A percentile compares a stretch with the other conserved stretches of the same genome.
Evolutionary conservation across 1,139 yeast species (phyloP).

Genomic region (Kodamaea anthophila): DNA sequence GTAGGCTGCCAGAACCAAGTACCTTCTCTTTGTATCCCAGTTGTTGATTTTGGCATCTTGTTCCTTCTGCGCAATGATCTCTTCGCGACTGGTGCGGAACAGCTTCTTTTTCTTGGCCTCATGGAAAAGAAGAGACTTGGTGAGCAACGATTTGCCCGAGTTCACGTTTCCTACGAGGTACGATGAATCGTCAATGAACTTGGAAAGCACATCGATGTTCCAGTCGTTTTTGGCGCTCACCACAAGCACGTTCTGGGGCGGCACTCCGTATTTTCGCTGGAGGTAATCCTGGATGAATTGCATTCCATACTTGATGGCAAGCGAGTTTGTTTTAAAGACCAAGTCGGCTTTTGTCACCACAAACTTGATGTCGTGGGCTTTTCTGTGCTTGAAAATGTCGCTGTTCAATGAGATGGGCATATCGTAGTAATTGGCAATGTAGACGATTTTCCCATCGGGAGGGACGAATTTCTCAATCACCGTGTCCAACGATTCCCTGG

Average conservation of each 20-base stretch:
- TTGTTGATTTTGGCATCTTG: conserved; percentile 14
- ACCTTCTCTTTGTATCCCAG: conserved; percentile 5
- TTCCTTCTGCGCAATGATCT: conserved; percentile 13
- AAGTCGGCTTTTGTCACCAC: conserved; percentile 58
- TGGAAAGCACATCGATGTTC: conserved; percentile 37
- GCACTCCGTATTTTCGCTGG: conserved; percentile 31
- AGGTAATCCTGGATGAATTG: conserved; percentile 44
- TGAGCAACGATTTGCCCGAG: conserved; percentile 68
- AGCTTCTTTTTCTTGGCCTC: conserved; percentile 7
- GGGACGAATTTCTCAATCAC: conserved; percentile 41
- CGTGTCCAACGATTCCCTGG: conserved; percentile 26
- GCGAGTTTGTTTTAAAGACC: conserved; percentile 30
- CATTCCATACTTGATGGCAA: conserved; percentile 31
- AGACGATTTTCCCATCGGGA: conserved; percentile 41
- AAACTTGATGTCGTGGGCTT: conserved; percentile 36
- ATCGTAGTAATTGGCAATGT: conserved; percentile 60
- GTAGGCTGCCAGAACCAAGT: conserved; percentile 9
- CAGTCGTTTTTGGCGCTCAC: conserved; percentile 49
- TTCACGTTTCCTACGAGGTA: conserved; percentile 70
- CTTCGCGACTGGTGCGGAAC: conserved; percentile 8
- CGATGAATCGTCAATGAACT: conserved; percentile 35
- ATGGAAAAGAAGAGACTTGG: conserved; percentile 40
- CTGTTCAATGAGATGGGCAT: conserved; percentile 57
- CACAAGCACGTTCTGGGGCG: conserved; percentile 40
- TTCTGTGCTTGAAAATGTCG: conserved; percentile 29